Conservation (phyloP, 441 rosid genomes). For the Cnidoscolus chayamansa region DNA sequence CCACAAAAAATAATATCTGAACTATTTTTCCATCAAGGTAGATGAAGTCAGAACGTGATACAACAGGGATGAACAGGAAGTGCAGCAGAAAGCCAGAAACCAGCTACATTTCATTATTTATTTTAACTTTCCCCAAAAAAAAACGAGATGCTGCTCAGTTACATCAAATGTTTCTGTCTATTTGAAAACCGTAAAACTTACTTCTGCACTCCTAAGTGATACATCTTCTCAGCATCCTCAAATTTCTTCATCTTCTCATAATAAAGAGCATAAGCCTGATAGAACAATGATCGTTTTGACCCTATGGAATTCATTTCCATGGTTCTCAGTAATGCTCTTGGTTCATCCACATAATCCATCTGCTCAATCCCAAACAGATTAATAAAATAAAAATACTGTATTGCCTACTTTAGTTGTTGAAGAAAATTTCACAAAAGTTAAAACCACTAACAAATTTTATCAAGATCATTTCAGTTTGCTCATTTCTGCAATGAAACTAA, state of each 20-base stretch:
- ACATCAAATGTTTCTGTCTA: neutral
- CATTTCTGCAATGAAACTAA: neutral
- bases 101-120: neutral
- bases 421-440: neutral
- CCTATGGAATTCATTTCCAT: slow-evolving; percentile 83
- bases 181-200: slow-evolving; percentile 31
- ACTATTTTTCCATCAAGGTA: neutral
- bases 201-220: slow-evolving; percentile 74
- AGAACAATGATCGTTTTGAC: slow-evolving; percentile 60
- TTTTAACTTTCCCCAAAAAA: neutral
- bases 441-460: neutral
- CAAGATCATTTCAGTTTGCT: neutral
- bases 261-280: slow-evolving; percentile 87
- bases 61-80: neutral
- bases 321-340: slow-evolving; percentile 54
- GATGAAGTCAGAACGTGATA: neutral
- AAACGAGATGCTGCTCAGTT: neutral
- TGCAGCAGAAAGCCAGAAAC: neutral
- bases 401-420: neutral
- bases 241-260: slow-evolving; percentile 83
- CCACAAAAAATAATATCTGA: neutral
- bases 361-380: slow-evolving; percentile 28
- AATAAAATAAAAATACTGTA: neutral
- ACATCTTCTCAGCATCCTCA: slow-evolving; percentile 91
- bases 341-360: slow-evolving; percentile 96